These are phyloP conservation scores for Phytophthora quininea DNA, from an alignment of 352 stramenopile genomes.

Conservation along the genomic window DNA sequence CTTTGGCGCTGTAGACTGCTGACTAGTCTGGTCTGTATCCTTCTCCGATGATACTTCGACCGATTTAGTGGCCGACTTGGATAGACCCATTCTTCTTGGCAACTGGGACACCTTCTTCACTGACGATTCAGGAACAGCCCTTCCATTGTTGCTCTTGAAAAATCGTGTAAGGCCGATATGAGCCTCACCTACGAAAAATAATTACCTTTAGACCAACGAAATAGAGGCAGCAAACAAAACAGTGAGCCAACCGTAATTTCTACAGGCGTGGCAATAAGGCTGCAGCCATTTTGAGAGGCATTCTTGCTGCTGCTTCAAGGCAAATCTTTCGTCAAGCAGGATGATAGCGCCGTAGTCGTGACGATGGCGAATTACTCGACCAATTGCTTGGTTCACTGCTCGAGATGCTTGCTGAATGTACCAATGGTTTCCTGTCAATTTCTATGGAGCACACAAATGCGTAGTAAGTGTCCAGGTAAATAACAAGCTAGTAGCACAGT, in stretches of 20 bases:
- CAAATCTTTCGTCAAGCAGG: constrained; percentile 97
- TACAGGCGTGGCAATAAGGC: constrained; percentile 68
- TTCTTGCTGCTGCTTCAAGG: constrained; percentile 86
- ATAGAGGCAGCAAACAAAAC: not conserved
- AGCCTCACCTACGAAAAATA: constrained; percentile 58
- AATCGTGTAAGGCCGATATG: constrained; percentile 86
- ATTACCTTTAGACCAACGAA: constrained; percentile 11
- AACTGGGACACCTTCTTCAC: constrained; percentile 37
- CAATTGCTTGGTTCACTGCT: constrained; percentile 99
- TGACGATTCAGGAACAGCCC: constrained; percentile 29
- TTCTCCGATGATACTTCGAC: constrained; percentile 23
- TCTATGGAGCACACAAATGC: constrained; percentile 36
- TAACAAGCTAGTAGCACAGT: constrained; percentile 1
- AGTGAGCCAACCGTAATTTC: constrained; percentile 63
- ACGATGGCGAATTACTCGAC: constrained; percentile 98
- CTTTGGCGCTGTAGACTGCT: constrained; percentile 14
- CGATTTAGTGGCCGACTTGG: constrained; percentile 31
- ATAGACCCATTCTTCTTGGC: constrained; percentile 49
- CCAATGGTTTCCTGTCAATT: constrained; percentile 96
- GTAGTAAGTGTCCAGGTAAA: not conserved
- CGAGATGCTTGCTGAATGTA: constrained; percentile 98
- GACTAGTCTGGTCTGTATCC: constrained; percentile 23
- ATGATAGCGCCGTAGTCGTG: constrained; percentile 98
- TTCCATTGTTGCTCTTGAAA: constrained; percentile 80
- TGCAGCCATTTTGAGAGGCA: constrained; percentile 97